Conservation (phyloP, 2,329 filamentous ascomycete genomes). For the Ascochyta pisi region DNA sequence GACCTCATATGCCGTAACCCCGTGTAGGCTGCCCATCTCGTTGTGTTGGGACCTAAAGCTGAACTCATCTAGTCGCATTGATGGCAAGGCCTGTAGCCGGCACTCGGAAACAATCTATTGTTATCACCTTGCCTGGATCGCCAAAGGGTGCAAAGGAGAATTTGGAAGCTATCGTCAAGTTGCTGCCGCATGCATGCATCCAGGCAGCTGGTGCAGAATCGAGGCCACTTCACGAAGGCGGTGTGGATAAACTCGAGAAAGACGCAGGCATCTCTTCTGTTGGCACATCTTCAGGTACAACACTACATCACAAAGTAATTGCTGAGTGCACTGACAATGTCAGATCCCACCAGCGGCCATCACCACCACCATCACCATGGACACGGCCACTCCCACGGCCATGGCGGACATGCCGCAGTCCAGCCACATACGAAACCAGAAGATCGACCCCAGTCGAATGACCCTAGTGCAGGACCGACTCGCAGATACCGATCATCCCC, state of each 20-base stretch:
- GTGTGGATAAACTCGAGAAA: constrained; percentile 80
- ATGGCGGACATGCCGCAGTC: constrained; percentile 56
- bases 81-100: constrained; percentile 96
- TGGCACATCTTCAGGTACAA: constrained; percentile 23
- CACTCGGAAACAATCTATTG: constrained; percentile 78
- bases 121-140: constrained; percentile 90
- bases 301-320: too few species aligned
- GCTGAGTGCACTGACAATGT: background rate
- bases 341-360: constrained; percentile 30
- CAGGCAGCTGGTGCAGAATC: constrained; percentile 88
- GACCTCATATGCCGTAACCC: constrained; percentile 82
- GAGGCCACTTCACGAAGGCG: constrained; percentile 77
- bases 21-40: constrained; percentile 69
- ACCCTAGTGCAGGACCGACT: constrained; percentile 65
- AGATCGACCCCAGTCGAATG: constrained; percentile 64
- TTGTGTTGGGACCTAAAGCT: constrained; percentile 12
- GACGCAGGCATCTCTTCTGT: constrained; percentile 68
- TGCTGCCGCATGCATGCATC: constrained; percentile 92
- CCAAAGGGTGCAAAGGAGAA: constrained; percentile 97
- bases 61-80: constrained; percentile 74
- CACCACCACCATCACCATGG: constrained; percentile 58
- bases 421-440: constrained; percentile 75
- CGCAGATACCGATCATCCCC: constrained; percentile 83
- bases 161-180: constrained; percentile 82
- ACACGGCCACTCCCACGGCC: constrained; percentile 67